phyloP scores from a whole-genome alignment of 2,329 filamentous ascomycete species.

The Neurospora sp. region DNA sequence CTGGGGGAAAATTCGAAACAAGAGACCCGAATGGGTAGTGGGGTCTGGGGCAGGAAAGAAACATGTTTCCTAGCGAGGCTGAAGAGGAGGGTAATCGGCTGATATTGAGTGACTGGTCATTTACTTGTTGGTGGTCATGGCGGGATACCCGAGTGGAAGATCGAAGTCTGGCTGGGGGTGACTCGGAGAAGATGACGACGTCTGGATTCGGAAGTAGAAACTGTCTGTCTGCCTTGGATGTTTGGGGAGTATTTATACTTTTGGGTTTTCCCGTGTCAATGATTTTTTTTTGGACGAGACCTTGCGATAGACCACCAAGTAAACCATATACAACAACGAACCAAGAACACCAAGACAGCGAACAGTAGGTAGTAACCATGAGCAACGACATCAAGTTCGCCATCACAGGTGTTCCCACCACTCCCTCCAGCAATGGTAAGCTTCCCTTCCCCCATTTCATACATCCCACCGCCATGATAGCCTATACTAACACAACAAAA shows the following conservation, averaged over 20 bases:
- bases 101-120: background rate
- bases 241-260: background rate
- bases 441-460: background rate
- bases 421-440: constrained; percentile 12
- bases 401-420: constrained; percentile 16
- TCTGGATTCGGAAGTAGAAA: background rate
- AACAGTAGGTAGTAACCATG: constrained; percentile 4
- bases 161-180: too few relatives aligned
- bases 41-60: background rate
- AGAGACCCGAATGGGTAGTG: background rate
- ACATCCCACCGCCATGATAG: background rate
- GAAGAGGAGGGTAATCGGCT: background rate
- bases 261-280: background rate
- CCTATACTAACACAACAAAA: background rate
- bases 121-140: background rate
- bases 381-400: constrained; percentile 9
- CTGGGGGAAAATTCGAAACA: background rate
- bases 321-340: background rate
- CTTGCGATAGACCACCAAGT: background rate
- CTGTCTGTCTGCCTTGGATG: background rate
- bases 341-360: background rate
- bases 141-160: background rate
- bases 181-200: too few relatives aligned
- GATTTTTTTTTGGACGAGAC: background rate
- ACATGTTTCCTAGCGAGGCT: background rate